Percentiles rank a stretch among this genome's conserved stretches.
These are phyloP conservation scores for Avena insularis DNA, from an alignment of 176 grass and related monocot species.

Conservation along the genomic window DNA sequence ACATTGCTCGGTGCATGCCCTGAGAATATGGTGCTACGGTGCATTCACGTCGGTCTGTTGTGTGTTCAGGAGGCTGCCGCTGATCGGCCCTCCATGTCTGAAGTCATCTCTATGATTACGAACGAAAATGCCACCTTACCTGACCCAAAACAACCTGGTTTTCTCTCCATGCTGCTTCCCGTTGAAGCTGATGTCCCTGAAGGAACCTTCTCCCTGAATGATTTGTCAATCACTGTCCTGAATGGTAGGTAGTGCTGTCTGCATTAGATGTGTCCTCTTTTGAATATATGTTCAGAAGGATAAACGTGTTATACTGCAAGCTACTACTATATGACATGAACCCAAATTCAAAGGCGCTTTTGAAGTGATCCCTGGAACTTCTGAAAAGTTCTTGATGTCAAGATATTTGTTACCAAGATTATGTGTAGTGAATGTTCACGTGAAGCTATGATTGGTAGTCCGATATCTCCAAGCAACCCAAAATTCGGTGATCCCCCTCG, in stretches of 20 bases:
- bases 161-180: constrained; percentile 44
- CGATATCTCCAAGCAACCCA: background rate
- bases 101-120: constrained; percentile 52
- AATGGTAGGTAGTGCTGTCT: constrained; percentile 43
- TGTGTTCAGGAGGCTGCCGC: constrained; percentile 57
- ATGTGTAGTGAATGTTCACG: background rate
- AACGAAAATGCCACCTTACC: constrained; percentile 32
- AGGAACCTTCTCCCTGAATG: constrained; percentile 47
- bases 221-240: constrained; percentile 40
- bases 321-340: background rate
- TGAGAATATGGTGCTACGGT: constrained; percentile 39
- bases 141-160: constrained; percentile 57
- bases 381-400: background rate
- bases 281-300: background rate
- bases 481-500: too few species aligned
- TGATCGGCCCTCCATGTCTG: constrained; percentile 45
- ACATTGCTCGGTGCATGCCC: constrained; percentile 24
- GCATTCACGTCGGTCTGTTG: constrained; percentile 49
- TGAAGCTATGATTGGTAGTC: background rate
- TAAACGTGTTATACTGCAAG: background rate
- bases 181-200: background rate
- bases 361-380: background rate
- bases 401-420: background rate
- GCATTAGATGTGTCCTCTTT: background rate
- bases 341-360: background rate